A percentile compares a stretch with the other conserved stretches of the same genome.
Evolutionary conservation across 1,284 basidiomycete genomes (phyloP).

Genomic region (Porodaedalea pini): DNA sequence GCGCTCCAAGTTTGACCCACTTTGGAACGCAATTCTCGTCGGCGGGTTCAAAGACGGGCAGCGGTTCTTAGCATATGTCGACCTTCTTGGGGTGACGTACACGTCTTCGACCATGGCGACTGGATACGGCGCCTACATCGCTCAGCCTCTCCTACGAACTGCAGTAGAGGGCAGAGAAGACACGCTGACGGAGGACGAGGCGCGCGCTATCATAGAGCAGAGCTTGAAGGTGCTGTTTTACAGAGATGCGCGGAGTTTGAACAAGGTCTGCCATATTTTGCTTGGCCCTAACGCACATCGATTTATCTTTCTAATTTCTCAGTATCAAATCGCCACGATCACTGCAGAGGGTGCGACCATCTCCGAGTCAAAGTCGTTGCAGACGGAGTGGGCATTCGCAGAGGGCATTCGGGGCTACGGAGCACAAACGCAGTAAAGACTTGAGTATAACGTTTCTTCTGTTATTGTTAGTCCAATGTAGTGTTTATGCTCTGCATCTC

Average conservation of each 20-base stretch:
- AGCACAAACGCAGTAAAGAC: constrained; percentile 55
- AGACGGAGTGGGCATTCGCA: constrained; percentile 90
- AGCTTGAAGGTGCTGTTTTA: constrained; percentile 97
- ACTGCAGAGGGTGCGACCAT: constrained; percentile 77
- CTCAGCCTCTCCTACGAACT: constrained; percentile 87
- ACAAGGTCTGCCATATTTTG: constrained; percentile 66
- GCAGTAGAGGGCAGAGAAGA: constrained; percentile 85
- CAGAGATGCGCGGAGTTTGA: constrained; percentile 91
- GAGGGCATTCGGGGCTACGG: constrained; percentile 90
- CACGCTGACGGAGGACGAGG: constrained; percentile 75
- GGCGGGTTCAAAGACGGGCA: constrained; percentile 87
- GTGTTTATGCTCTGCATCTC: background rate
- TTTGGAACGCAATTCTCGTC: constrained; percentile 95
- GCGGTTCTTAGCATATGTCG: constrained; percentile 91
- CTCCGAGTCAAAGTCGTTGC: constrained; percentile 73
- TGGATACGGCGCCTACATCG: constrained; percentile 94
- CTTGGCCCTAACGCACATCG: background rate
- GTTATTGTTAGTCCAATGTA: constrained; percentile 1
- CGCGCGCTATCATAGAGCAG: constrained; percentile 75
- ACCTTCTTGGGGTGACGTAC: constrained; percentile 96
- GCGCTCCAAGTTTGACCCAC: constrained; percentile 85
- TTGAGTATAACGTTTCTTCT: background rate
- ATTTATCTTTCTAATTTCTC: constrained; percentile 1
- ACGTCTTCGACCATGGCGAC: constrained; percentile 93
- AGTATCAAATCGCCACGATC: constrained; percentile 96